phyloP scores from a whole-genome alignment of 768 basidiomycete species.

The Lentinula boryana region DNA sequence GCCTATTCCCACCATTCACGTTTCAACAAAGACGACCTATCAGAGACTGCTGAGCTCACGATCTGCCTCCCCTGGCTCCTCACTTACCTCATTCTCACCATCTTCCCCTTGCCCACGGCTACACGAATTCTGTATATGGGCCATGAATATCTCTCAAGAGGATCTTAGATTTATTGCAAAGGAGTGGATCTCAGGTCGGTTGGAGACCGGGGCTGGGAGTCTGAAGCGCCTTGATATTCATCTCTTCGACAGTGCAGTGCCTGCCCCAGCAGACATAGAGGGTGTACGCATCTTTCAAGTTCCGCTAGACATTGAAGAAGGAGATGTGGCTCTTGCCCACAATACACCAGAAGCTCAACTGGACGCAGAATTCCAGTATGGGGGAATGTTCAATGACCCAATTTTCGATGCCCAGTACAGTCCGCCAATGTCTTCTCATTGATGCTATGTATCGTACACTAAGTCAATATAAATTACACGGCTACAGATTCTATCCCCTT shows the following conservation, averaged over 20 bases:
- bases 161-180: neutral
- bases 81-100: neutral
- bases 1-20: neutral
- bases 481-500: no score
- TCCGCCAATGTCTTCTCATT: neutral
- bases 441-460: neutral
- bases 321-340: slow-evolving; percentile 15
- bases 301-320: slow-evolving; percentile 12
- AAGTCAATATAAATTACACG: no score
- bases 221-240: neutral
- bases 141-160: neutral
- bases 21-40: neutral
- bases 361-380: slow-evolving; percentile 17
- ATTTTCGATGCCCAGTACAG: slow-evolving; percentile 20
- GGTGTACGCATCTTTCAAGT: slow-evolving; percentile 17
- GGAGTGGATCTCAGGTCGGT: neutral
- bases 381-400: slow-evolving; percentile 24
- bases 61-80: neutral
- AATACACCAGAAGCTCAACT: slow-evolving; percentile 9
- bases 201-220: neutral
- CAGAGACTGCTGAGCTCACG: neutral
- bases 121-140: neutral
- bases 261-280: slow-evolving; percentile 17
- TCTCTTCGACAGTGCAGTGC: neutral
- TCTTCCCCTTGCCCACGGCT: neutral